phyloP scores from a whole-genome alignment of 306 rosid genomes.

The Gastrolobium bilobum region DNA sequence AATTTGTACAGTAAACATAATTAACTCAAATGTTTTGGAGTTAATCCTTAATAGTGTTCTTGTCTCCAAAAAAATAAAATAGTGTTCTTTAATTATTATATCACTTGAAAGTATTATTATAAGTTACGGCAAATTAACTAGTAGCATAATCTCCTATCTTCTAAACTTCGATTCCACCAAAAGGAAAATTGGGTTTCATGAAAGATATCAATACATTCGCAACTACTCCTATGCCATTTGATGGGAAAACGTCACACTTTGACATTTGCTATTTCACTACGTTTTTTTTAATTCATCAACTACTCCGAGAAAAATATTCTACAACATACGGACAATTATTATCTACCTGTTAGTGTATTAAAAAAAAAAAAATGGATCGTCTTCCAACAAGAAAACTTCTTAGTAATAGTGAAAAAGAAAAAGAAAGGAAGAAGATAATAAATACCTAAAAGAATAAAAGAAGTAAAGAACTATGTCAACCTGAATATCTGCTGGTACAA shows the following conservation, averaged over 20 bases:
- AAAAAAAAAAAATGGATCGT: background rate
- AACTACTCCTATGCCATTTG: conserved; percentile 22
- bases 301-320: conserved; percentile 37
- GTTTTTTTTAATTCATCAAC: conserved; percentile 35
- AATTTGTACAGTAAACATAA: no score
- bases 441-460: background rate
- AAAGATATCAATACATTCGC: conserved; percentile 1
- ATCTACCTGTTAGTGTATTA: background rate
- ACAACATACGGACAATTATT: conserved; percentile 1
- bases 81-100: background rate
- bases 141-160: background rate
- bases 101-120: background rate
- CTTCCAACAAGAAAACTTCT: background rate
- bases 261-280: conserved; percentile 14
- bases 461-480: background rate
- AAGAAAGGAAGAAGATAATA: background rate
- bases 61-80: no score
- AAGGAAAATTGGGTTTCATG: background rate
- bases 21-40: background rate
- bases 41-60: background rate
- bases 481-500: background rate
- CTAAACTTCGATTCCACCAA: background rate
- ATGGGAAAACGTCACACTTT: conserved; percentile 23
- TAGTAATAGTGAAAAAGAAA: background rate
- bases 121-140: conserved; percentile 1